phyloP scores from a whole-genome alignment of 2,329 filamentous ascomycete species.

The Diplodia sapinea region DNA sequence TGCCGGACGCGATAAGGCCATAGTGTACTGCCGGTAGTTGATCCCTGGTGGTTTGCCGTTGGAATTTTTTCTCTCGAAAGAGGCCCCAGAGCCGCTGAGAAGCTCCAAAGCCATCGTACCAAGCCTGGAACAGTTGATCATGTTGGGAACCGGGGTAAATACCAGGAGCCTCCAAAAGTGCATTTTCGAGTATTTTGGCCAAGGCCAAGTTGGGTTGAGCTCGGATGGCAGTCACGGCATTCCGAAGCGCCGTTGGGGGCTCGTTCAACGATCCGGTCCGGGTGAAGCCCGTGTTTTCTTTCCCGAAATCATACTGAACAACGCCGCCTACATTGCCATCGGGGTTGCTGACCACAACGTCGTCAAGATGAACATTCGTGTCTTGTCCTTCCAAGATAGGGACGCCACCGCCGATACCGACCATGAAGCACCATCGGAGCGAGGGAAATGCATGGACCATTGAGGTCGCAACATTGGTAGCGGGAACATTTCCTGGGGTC shows the following conservation, averaged over 20 bases:
- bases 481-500: not conserved
- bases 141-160: not conserved
- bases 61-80: no score
- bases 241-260: not conserved
- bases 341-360: constrained; percentile 37
- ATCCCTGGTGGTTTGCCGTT: no score
- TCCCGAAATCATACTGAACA: constrained; percentile 42
- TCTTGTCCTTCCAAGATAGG: constrained; percentile 33
- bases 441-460: constrained; percentile 9
- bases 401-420: constrained; percentile 31
- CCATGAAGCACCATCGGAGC: constrained; percentile 12
- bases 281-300: constrained; percentile 18
- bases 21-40: not conserved
- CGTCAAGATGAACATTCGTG: constrained; percentile 42
- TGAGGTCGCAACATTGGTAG: not conserved
- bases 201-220: no score
- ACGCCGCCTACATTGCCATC: constrained; percentile 35
- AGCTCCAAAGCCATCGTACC: not conserved
- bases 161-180: not conserved
- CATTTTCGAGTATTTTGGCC: not conserved
- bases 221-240: not conserved
- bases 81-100: not conserved
- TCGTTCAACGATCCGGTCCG: not conserved
- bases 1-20: not conserved
- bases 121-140: not conserved